Conservation (phyloP, 306 rosid genomes). For the Rosa lucieae region DNA sequence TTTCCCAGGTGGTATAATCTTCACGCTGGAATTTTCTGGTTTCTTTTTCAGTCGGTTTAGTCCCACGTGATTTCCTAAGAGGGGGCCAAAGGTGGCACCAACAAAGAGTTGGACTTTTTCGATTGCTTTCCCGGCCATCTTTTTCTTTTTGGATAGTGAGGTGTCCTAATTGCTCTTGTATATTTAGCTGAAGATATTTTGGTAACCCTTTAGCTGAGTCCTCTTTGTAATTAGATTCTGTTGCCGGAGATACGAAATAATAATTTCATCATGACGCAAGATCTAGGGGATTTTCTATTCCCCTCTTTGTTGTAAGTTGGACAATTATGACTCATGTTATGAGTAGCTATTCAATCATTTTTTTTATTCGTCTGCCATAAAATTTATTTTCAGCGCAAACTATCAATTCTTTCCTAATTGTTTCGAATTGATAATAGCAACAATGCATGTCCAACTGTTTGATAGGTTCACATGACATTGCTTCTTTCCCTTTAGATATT, state of each 20-base stretch:
- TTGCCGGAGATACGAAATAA: background rate
- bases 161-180: conserved; percentile 8
- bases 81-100: background rate
- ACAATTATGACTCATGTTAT: background rate
- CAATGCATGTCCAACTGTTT: background rate
- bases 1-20: conserved; percentile 47
- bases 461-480: background rate
- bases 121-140: background rate
- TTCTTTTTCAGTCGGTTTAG: background rate
- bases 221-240: background rate
- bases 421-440: background rate
- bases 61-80: conserved; percentile 12
- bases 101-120: background rate
- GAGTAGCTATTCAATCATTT: background rate
- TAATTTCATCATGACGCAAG: background rate
- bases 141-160: background rate
- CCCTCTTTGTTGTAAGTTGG: background rate
- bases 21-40: background rate
- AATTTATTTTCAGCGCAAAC: background rate
- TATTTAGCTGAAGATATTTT: conserved; percentile 4
- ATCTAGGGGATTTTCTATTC: background rate
- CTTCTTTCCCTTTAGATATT: background rate
- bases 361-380: background rate
- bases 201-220: background rate
- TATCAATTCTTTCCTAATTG: background rate